These are phyloP conservation scores for Oryza meyeriana DNA, from an alignment of 176 grass and related monocot species.

Conservation along the genomic window DNA sequence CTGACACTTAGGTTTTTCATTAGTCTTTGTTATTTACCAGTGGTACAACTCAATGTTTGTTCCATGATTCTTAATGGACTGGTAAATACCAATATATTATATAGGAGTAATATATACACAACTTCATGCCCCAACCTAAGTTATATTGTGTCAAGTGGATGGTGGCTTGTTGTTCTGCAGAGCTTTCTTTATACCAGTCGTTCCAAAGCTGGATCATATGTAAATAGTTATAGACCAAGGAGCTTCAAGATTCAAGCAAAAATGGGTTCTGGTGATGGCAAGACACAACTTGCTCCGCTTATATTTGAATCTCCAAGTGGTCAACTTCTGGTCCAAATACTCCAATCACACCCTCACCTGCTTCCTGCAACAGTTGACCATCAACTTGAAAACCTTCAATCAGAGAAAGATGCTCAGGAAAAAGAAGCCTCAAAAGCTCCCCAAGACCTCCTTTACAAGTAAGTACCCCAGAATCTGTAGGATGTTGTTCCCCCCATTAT, in stretches of 20 bases:
- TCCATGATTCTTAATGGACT: background rate
- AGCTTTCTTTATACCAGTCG: conserved; percentile 37
- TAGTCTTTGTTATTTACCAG: background rate
- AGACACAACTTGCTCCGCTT: conserved; percentile 62
- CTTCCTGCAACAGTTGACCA: conserved; percentile 81
- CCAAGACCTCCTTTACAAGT: conserved; percentile 86
- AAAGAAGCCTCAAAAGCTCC: conserved; percentile 56
- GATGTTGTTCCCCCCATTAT: background rate
- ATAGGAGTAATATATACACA: background rate
- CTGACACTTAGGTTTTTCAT: background rate
- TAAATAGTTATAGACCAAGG: conserved; percentile 33
- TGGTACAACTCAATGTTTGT: background rate
- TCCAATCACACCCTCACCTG: conserved; percentile 78
- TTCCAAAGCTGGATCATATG: conserved; percentile 38
- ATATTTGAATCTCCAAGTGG: conserved; percentile 84
- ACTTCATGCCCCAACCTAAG: background rate
- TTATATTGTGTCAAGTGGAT: background rate
- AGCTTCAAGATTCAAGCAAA: conserved; percentile 53
- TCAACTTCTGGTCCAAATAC: conserved; percentile 82
- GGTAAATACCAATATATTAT: background rate
- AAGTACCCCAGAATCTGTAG: background rate
- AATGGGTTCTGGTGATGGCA: conserved; percentile 48
- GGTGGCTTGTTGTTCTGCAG: conserved; percentile 37
- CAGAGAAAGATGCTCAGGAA: conserved; percentile 59
- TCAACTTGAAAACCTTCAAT: conserved; percentile 79